Evolutionary conservation across 1,284 basidiomycete genomes (phyloP).

Genomic region (Hypsizygus ulmarius): DNA sequence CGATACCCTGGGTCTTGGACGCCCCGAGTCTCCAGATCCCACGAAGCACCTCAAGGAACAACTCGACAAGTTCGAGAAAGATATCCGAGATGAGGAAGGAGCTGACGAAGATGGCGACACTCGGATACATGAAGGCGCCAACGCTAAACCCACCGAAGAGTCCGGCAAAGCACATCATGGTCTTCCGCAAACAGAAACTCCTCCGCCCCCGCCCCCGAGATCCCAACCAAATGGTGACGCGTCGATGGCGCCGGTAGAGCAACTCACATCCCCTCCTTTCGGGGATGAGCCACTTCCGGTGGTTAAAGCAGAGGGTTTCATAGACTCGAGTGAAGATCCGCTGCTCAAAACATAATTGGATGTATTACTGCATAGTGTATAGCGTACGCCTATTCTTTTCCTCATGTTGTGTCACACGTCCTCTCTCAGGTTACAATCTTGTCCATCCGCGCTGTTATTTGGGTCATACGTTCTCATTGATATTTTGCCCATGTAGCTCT

Average conservation of each 20-base stretch:
- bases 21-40: conserved; percentile 43
- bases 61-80: conserved; percentile 59
- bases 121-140: conserved; percentile 23
- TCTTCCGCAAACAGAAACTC: conserved; percentile 42
- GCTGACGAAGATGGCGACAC: conserved; percentile 31
- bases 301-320: conserved; percentile 66
- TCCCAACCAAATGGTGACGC: conserved; percentile 45
- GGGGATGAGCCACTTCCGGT: conserved; percentile 60
- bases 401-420: conserved; percentile 15
- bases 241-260: conserved; percentile 38
- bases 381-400: conserved; percentile 10
- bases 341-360: conserved; percentile 39
- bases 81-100: conserved; percentile 30
- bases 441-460: conserved; percentile 13
- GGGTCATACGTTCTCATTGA: conserved; percentile 21
- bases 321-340: conserved; percentile 71
- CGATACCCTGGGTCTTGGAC: conserved; percentile 43
- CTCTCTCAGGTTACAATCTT: conserved; percentile 11
- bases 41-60: conserved; percentile 57
- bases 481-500: conserved; percentile 27
- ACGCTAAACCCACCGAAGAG: conserved; percentile 19
- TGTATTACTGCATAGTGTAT: conserved; percentile 16
- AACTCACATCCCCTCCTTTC: conserved; percentile 52
- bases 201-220: conserved; percentile 43
- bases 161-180: conserved; percentile 19